Evolutionary conservation across 164 flowering plant genomes (phyloP).

Genomic region (Protea cynaroides): DNA sequence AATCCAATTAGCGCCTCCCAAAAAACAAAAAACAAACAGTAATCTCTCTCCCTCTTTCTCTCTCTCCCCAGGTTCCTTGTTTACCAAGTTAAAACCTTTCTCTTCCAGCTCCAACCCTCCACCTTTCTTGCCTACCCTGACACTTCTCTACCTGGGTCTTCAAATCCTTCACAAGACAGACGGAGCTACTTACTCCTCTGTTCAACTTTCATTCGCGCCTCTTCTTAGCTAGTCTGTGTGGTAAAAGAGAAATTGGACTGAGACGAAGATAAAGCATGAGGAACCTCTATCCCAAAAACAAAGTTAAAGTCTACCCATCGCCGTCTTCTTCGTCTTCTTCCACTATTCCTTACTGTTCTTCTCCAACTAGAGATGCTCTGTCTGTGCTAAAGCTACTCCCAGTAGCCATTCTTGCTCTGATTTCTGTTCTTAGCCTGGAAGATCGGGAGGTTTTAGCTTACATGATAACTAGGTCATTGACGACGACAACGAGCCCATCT

Average conservation of each 20-base stretch:
- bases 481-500: slow-evolving; percentile 16
- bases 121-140: background rate
- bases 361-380: slow-evolving; percentile 21
- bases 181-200: background rate
- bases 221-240: too few species aligned
- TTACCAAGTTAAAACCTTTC: background rate
- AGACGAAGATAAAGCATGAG: slow-evolving; percentile 36
- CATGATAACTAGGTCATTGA: slow-evolving; percentile 53
- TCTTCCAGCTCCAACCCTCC: background rate
- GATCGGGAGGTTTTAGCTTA: slow-evolving; percentile 76
- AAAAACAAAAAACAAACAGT: too few species aligned
- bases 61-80: background rate
- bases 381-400: slow-evolving; percentile 57
- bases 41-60: background rate
- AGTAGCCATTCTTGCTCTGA: slow-evolving; percentile 45
- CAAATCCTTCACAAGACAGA: background rate
- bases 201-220: background rate
- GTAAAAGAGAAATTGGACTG: too few species aligned
- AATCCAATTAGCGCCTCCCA: background rate
- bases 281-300: slow-evolving; percentile 45
- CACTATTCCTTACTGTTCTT: background rate
- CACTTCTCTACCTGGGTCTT: background rate
- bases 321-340: slow-evolving; percentile 26
- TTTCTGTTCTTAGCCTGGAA: slow-evolving; percentile 38
- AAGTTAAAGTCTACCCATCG: slow-evolving; percentile 75